Evolutionary conservation across 1,284 basidiomycete genomes (phyloP), one percentile per base, ranked within the genome.

Genomic region (Anthracocystis walkeri): DNA sequence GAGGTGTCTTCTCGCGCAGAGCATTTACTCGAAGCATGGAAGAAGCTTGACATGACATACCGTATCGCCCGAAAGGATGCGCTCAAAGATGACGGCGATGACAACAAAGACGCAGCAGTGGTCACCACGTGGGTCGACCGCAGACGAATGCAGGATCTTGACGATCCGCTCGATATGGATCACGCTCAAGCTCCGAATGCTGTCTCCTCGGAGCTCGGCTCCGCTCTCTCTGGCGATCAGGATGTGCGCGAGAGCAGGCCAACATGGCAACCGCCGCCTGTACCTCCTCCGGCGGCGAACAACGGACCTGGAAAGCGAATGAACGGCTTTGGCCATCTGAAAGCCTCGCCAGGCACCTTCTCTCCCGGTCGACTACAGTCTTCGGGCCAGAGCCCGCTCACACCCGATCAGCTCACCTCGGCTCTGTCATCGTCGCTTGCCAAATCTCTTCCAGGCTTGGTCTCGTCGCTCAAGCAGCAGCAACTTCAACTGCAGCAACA

Each of bases 11-110:
- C 45, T 11, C 70, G 80, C 7, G 81, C 82, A n/a, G 65, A 79
- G 27, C 76, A 92, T 89, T 87, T 95, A 16, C 86, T 93, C 3
- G 88, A 88, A 20, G 88, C 90, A 58, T 97, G 94, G 94, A 89
- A 90, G 35, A 88, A 88, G 20, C 88, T 96, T 46, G 90, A 92
- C 54, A 86, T 91, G 42, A 91, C 90, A 10, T 95, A 93, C 85
- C 91, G 93, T 75, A 96, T 97, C 54, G 86, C 86, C 1, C 80
- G 84, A 52, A 88, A 87, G 16, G 87, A 86, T 31, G 87, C 87
- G 56, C 87, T 85, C 38, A 87, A 86, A 12, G 86, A 87, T 85
- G 86, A 46, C 56, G 69, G 64, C 27, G 78, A 77, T 8, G 79
- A 70, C 40, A 48, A 33, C 23, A 61, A 62, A 25, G 66, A 66